These are phyloP conservation scores for Stellera chamaejasme DNA, from an alignment of 345 rosid genomes.

Conservation along the genomic window DNA sequence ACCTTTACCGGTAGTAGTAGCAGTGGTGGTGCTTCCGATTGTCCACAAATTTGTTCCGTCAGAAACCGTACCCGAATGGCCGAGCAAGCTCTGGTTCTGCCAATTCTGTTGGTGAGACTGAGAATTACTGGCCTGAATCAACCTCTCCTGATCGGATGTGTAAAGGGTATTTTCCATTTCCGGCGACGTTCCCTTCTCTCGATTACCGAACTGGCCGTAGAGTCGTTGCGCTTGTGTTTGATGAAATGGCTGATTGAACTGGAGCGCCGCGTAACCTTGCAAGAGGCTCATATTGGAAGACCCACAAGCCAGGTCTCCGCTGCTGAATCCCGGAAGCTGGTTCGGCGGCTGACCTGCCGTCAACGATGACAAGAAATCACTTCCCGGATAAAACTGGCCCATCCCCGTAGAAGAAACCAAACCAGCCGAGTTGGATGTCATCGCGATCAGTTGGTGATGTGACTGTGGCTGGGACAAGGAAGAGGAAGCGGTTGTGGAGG, in stretches of 20 bases:
- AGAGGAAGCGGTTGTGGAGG: neutral
- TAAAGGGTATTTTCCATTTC: constrained; percentile 8
- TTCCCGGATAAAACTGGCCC: constrained; percentile 24
- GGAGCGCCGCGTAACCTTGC: constrained; percentile 22
- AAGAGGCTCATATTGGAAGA: constrained; percentile 30
- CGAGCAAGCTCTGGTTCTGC: constrained; percentile 20
- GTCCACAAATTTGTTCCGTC: constrained; percentile 27
- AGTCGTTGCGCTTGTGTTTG: constrained; percentile 20
- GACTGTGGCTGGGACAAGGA: constrained; percentile 7
- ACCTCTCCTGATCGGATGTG: constrained; percentile 16
- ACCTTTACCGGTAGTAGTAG: constrained; percentile 12
- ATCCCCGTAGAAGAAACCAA: constrained; percentile 15
- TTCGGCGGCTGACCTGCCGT: constrained; percentile 21
- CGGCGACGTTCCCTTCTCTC: constrained; percentile 5
- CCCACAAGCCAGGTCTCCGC: constrained; percentile 10
- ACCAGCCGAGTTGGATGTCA: constrained; percentile 17
- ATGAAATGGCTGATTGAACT: constrained; percentile 19
- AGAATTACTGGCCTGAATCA: constrained; percentile 10
- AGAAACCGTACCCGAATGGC: constrained; percentile 16
- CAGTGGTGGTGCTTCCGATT: constrained; percentile 9
- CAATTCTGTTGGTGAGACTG: constrained; percentile 25
- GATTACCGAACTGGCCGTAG: constrained; percentile 11
- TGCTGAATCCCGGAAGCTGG: constrained; percentile 17
- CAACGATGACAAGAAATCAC: constrained; percentile 29
- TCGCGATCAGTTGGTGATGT: constrained; percentile 6